A percentile compares a stretch with the other conserved stretches of the same genome.
Conservation (phyloP, 2,329 filamentous ascomycete species). For the Metarhizium rileyi region DNA sequence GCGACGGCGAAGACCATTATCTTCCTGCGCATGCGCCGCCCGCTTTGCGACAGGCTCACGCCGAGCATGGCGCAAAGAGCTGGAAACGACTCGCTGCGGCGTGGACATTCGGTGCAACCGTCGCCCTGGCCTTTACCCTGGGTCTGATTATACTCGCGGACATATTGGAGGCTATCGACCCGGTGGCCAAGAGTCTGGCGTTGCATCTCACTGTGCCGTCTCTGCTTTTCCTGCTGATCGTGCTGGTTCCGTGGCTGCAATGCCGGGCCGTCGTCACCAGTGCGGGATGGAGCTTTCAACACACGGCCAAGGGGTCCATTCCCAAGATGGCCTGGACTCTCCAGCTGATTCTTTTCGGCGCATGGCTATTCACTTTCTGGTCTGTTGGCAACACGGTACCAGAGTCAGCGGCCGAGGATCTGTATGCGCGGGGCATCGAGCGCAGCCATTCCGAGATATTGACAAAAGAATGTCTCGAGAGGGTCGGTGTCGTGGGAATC, state of each 20-base stretch:
- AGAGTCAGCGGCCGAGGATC: background rate
- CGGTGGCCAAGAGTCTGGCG: constrained; percentile 55
- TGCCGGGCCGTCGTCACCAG: constrained; percentile 54
- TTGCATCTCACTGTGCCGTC: constrained; percentile 60
- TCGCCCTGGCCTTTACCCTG: constrained; percentile 67
- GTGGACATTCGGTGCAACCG: constrained; percentile 63
- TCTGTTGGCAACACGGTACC: constrained; percentile 58
- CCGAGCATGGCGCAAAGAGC: constrained; percentile 45
- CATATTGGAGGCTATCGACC: constrained; percentile 65
- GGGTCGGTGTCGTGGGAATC: constrained; percentile 78
- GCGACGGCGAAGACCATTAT: constrained; percentile 51
- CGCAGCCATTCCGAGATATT: constrained; percentile 27
- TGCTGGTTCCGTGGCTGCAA: constrained; percentile 70
- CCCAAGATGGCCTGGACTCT: constrained; percentile 54
- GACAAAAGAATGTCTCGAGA: constrained; percentile 47
- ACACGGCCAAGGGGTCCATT: constrained; percentile 44
- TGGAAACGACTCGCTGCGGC: constrained; percentile 43
- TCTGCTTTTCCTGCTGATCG: constrained; percentile 61
- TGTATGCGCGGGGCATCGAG: constrained; percentile 9
- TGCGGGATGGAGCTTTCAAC: constrained; percentile 52
- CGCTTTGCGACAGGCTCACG: constrained; percentile 47
- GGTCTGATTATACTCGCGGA: constrained; percentile 77
- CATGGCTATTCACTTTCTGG: constrained; percentile 71
- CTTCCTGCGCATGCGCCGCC: constrained; percentile 53
- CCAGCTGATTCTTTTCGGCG: constrained; percentile 50